These are phyloP conservation scores for Ulota crispa DNA, from an alignment of 225 moss, liverwort and hornwort genomes.

Conservation along the genomic window DNA sequence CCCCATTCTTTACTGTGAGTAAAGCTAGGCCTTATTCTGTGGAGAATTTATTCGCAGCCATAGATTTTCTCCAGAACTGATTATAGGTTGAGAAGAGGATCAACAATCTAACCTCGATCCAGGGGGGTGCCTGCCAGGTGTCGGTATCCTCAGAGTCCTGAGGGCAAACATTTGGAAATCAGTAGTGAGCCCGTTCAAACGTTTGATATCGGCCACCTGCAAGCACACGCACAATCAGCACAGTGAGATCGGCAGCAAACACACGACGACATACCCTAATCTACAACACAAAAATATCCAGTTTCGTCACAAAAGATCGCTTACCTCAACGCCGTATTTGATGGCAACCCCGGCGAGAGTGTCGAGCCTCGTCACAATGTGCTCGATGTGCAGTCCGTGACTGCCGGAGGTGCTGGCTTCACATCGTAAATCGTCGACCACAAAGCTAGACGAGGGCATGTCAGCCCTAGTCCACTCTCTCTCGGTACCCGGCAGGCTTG, in stretches of 20 bases:
- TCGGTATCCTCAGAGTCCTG: constrained; percentile 82
- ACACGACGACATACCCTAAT: background rate
- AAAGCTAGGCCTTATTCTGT: background rate
- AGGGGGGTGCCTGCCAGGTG: constrained; percentile 86
- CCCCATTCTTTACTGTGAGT: background rate
- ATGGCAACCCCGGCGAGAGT: constrained; percentile 88
- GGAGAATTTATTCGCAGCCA: background rate
- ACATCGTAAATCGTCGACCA: constrained; percentile 36
- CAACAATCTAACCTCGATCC: constrained; percentile 47
- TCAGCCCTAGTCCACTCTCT: constrained; percentile 31
- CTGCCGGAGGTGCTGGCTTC: constrained; percentile 68
- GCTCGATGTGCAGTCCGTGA: constrained; percentile 66
- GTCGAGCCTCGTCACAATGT: constrained; percentile 69
- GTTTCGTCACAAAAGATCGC: background rate
- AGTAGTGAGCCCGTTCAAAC: constrained; percentile 89
- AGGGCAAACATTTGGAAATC: constrained; percentile 97
- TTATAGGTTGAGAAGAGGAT: background rate
- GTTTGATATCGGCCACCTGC: constrained; percentile 94
- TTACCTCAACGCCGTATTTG: constrained; percentile 90
- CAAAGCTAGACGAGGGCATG: constrained; percentile 29
- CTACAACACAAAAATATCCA: background rate
- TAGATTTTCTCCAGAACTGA: background rate
- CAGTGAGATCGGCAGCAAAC: constrained; percentile 5
- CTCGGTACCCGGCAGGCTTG: constrained; percentile 17
- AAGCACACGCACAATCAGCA: constrained; percentile 3